Conservation (phyloP, 1,284 basidiomycete species). For the Trametes polyzona region DNA sequence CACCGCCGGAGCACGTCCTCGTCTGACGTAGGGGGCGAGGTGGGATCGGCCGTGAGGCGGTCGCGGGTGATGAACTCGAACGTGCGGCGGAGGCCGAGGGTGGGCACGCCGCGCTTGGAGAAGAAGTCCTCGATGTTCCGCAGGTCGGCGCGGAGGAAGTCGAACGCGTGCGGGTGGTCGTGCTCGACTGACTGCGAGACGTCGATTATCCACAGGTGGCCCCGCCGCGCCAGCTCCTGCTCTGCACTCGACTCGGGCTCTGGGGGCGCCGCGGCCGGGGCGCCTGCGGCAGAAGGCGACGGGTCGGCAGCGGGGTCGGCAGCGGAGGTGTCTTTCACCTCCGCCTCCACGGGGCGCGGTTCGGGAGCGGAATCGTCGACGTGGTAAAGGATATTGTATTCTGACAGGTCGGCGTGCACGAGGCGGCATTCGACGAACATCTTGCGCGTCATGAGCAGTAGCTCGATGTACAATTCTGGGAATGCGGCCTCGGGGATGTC, state of each 20-base stretch:
- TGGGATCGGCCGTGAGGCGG: slow-evolving; percentile 36
- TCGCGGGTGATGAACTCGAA: slow-evolving; percentile 90
- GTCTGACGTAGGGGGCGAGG: neutral
- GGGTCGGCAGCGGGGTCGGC: neutral
- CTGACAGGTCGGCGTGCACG: slow-evolving; percentile 97
- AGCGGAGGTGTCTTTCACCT: neutral
- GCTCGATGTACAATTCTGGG: slow-evolving; percentile 75
- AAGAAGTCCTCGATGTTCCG: slow-evolving; percentile 96
- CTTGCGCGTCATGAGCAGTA: slow-evolving; percentile 79
- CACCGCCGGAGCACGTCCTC: slow-evolving; percentile 51
- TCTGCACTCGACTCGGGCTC: too few species aligned
- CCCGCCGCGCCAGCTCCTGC: slow-evolving; percentile 18
- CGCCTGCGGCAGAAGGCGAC: neutral
- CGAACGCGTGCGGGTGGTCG: slow-evolving; percentile 95
- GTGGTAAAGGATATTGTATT: slow-evolving; percentile 96
- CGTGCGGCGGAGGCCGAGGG: slow-evolving; percentile 80
- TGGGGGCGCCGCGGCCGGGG: neutral
- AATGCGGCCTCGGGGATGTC: slow-evolving; percentile 60
- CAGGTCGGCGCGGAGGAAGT: slow-evolving; percentile 93
- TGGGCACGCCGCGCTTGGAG: slow-evolving; percentile 70
- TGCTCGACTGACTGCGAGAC: slow-evolving; percentile 99
- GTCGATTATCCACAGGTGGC: slow-evolving; percentile 93
- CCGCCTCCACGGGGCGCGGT: neutral
- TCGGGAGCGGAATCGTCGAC: slow-evolving; percentile 43
- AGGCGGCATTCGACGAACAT: slow-evolving; percentile 93